Conservation (phyloP, 2,329 filamentous ascomycete genomes). For the Ophiostoma novo-ulmi region DNA sequence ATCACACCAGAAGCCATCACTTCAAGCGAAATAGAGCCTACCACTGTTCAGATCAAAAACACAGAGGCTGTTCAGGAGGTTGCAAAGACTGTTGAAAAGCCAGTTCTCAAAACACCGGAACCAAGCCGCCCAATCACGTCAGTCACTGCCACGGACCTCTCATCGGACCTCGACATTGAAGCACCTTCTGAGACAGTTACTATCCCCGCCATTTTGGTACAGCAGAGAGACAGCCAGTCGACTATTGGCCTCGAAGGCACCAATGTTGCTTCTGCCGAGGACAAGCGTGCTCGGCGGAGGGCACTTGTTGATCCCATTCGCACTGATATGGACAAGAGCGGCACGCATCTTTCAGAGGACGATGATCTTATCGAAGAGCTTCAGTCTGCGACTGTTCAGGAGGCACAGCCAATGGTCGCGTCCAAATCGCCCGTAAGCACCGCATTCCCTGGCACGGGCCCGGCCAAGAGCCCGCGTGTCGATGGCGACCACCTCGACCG, state of each 20-base stretch:
- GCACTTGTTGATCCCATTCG: constrained; percentile 50
- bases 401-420: constrained; percentile 75
- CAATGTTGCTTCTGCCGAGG: constrained; percentile 31
- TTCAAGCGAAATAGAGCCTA: not conserved
- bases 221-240: constrained; percentile 17
- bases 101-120: not conserved
- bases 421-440: constrained; percentile 78
- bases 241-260: constrained; percentile 17
- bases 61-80: not conserved
- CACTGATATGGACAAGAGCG: constrained; percentile 48
- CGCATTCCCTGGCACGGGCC: constrained; percentile 44
- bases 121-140: not conserved
- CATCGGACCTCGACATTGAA: constrained; percentile 1
- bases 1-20: not conserved
- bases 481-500: constrained; percentile 31
- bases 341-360: constrained; percentile 63
- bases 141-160: not conserved
- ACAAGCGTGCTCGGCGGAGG: constrained; percentile 36
- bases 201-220: constrained; percentile 17
- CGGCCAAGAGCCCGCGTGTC: constrained; percentile 28
- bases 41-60: not conserved
- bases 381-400: constrained; percentile 71
- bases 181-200: not conserved
- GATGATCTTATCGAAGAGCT: constrained; percentile 82
- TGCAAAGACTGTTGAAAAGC: not conserved